Base-by-base conservation (phyloP, 2,329 filamentous ascomycete species). In the Aureobasidium zeae region DNA sequence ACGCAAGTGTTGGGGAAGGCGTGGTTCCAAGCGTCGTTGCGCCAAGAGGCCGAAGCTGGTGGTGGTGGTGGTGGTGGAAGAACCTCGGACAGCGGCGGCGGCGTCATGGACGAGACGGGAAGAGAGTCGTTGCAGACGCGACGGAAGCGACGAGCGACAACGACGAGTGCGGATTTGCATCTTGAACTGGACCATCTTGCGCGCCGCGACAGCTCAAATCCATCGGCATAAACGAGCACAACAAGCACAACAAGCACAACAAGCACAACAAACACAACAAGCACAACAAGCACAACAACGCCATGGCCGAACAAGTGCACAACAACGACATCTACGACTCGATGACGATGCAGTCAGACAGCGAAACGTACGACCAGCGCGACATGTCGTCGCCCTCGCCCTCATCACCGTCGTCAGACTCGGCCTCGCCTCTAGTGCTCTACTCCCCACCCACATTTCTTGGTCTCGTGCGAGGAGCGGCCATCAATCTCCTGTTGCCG, bases 401-500 rank as follows among this genome's bases (percentile, higher is more conserved):
- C 13, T 67, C 71, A 28, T 79, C 79, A 36, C 74, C 77, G 2
- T 71, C 74, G 1, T 76, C 78, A 1, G 77, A 78, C 6, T 67
- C 66, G 42, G 81, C 77, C 9, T 73, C 77, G 1, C 81, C 82
- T 7, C 65, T 94, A 55, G 81, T 94, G 35, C 75, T 96, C 34
- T 98, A 96, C 73, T 79, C 79, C 52, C 86, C 88, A 3, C 88
- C 91, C 2, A 93, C 87, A 0, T 57, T 93, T 32, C 94, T 86
- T 85, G 79, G 84, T 8, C 63, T 98, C 50, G 53, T 95, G 44
- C 79, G 89, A 44, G 86, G 91, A 26, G 86, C 87, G 12, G 87
- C 88, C 5, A 98, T 98, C 66, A 98, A 98, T 62, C 70, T 98
- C n/a, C 57, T 98, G 1, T 67, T 98, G 15, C 91, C 91, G 0